phyloP scores from a whole-genome alignment of 1,139 yeast species.

The Suhomyces wounanorum region DNA sequence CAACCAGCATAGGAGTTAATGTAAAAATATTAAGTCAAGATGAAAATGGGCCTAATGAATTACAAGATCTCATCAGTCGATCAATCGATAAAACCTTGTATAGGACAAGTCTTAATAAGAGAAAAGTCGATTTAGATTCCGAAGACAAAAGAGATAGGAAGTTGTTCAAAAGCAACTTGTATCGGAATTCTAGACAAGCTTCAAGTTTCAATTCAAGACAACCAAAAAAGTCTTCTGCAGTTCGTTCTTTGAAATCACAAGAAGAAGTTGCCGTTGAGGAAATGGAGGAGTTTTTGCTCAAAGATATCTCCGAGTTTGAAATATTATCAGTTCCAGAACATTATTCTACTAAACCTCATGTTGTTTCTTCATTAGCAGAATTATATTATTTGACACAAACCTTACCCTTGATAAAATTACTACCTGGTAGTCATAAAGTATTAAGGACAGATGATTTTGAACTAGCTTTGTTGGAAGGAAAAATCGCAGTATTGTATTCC shows the following conservation, averaged over 20 bases:
- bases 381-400: slow-evolving; percentile 86
- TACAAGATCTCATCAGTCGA: slow-evolving; percentile 2
- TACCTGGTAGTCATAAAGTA: slow-evolving; percentile 85
- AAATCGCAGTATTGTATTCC: slow-evolving; percentile 87
- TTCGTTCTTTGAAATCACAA: slow-evolving; percentile 24
- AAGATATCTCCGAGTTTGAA: slow-evolving; percentile 36
- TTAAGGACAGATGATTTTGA: slow-evolving; percentile 84
- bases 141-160: slow-evolving; percentile 10
- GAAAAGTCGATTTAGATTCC: slow-evolving; percentile 5
- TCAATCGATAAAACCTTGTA: slow-evolving; percentile 6
- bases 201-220: slow-evolving; percentile 7
- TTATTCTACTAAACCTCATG: slow-evolving; percentile 45
- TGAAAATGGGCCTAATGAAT: background rate
- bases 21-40: background rate
- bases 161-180: slow-evolving; percentile 2
- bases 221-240: slow-evolving; percentile 15
- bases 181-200: slow-evolving; percentile 6
- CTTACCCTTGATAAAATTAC: slow-evolving; percentile 73
- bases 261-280: slow-evolving; percentile 25
- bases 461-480: slow-evolving; percentile 86
- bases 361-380: slow-evolving; percentile 74
- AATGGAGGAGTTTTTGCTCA: slow-evolving; percentile 26
- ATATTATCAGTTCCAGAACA: slow-evolving; percentile 46
- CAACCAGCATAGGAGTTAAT: slow-evolving; percentile 1
- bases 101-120: slow-evolving; percentile 5